phyloP scores from a whole-genome alignment of 2,329 filamentous ascomycete species.

The Paecilomyces variotii region DNA sequence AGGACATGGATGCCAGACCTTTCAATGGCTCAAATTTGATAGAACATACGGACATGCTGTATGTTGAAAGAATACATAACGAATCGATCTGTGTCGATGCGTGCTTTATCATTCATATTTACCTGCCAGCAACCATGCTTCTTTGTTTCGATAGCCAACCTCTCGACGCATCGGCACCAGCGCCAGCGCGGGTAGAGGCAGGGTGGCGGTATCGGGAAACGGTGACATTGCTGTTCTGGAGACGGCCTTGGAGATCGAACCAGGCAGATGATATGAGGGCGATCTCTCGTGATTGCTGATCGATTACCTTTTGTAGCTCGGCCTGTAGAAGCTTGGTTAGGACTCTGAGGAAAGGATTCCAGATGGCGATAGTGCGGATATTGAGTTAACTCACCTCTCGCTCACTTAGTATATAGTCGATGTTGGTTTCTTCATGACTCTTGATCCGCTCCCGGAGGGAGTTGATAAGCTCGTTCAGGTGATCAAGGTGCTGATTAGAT shows the following conservation, averaged over 20 bases:
- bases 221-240: conserved; percentile 37
- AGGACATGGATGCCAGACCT: background rate
- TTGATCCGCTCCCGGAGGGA: conserved; percentile 34
- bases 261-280: conserved; percentile 39
- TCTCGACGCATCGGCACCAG: conserved; percentile 29
- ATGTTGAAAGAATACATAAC: conserved; percentile 1
- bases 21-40: background rate
- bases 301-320: conserved; percentile 33
- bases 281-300: conserved; percentile 36
- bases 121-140: conserved; percentile 28
- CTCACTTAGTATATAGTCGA: conserved; percentile 30
- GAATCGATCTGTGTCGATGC: background rate
- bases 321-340: conserved; percentile 16
- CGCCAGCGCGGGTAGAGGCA: conserved; percentile 17
- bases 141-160: conserved; percentile 40
- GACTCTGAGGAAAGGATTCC: background rate
- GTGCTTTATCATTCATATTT: background rate
- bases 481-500: conserved; percentile 30
- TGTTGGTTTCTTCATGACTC: conserved; percentile 30
- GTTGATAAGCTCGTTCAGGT: conserved; percentile 36
- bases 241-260: conserved; percentile 39
- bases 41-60: background rate
- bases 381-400: conserved; percentile 26
- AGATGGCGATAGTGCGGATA: background rate
- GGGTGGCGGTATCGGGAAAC: conserved; percentile 32